Base-by-base conservation (phyloP, 2,329 filamentous ascomycete genomes). In the Rutstroemia sp. region DNA sequence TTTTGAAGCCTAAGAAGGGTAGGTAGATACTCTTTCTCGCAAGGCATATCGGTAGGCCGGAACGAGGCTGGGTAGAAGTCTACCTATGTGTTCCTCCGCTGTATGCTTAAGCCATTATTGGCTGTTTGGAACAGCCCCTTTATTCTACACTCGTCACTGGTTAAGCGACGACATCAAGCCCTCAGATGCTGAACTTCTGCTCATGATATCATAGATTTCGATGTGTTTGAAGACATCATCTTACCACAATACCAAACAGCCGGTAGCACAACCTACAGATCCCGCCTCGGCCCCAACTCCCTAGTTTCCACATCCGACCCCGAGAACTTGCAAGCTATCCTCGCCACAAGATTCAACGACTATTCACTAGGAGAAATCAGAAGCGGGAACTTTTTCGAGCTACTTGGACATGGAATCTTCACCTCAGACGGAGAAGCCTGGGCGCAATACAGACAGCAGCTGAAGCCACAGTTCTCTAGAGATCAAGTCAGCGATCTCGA, bases 231-330 rank as follows among this genome's bases (percentile, higher is more conserved):
- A 25, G 64, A 65, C 19, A 25, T 63, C 5, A 48, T 63, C 5
- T 44, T 56, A 8, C 23, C 40, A 10, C 56, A 59, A 21, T 58
- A 39, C 27, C 52, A n/a, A 19, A 30, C 56, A 16, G 60, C 62
- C 46, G 54, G 58, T 3, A 42, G 40, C 17, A 19, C 58, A 7
- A 65, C 65, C 3, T 61, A 55, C 30, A 58, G 58, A 4, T 49
- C 57, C 14, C 17, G 45, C n/a, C 17, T 54, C 3, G 56, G 63
- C 44, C 57, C 61, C 27, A 39, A 21, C 34, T 72, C 73, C 1
- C 71, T 76, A 58, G 61, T 81, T 54, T 65, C 73, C 44, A 82
- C 78, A 0, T 70, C 48, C 42, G 65, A 70, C 12, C 67, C 68
- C 27, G 61, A 65, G 48, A 69, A 69, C 23, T 61, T 71, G 10